Evolutionary conservation across 352 stramenopile genomes (phyloP), one percentile per base, ranked within the genome.

Genomic region (Pilasporangium apinafurcum): DNA sequence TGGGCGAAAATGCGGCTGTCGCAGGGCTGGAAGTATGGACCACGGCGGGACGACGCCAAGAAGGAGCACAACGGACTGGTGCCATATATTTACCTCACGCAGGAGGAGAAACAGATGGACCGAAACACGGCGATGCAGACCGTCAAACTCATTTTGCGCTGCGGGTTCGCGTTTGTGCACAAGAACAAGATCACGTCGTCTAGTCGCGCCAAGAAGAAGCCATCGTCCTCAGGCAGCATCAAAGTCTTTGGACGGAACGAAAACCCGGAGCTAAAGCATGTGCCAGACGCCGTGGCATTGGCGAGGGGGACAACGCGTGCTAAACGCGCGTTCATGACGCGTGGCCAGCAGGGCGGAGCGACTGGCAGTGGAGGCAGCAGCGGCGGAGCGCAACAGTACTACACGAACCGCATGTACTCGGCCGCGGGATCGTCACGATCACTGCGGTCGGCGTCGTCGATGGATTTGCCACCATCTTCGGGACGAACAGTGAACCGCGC

Each of bases 91-190:
- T 87, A 85, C 48, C 44, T 90, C 17, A 86, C 74, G 0, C 71
- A 83, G 32, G 70, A 86, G 0, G 75, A 91, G 44, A 86, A 88
- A 60, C 68, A 87, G 33, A 91, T 91, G 78, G 76, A 91, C 40
- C 69, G 78, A 36, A 88, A 91, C 46, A 91, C 75, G n/a, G 75
- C 75, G 20, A 73, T 90, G 66, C 74, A 90, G 51, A 86, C 77
- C 5, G 69, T 87, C 10, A 90, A 90, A 51, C 37, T 84, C 28
- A 90, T 90, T 26, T 39, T 87, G 43, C 69, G 73, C 43, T 86
- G 75, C 40, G 77, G 77, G 6, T 90, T 84, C 42, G 54, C 46
- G 17, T 84, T 90, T 26, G 66, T 68, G 32, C 77, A 84, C 49
- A 76, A 73, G 32, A 67, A 88, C 59, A 63, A 83, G 40, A 40